phyloP scores from a whole-genome alignment of 257 asterid genomes.

The Plantago major region DNA sequence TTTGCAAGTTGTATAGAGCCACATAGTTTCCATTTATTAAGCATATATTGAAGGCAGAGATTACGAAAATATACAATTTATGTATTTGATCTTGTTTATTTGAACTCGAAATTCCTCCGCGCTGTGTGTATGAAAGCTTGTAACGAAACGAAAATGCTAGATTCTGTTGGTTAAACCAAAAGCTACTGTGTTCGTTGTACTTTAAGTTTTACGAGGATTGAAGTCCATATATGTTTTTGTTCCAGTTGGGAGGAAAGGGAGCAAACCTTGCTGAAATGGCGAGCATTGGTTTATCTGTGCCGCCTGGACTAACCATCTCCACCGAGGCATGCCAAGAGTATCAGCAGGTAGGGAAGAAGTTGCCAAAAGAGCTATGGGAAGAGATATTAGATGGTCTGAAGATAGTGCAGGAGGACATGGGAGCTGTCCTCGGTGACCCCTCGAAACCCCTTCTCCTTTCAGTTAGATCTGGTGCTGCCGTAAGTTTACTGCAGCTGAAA shows the following conservation, averaged over 20 bases:
- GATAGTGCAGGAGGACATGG: slow-evolving; percentile 72
- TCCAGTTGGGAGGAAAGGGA: slow-evolving; percentile 91
- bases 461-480: slow-evolving; percentile 93
- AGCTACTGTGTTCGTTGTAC: too few relatives aligned
- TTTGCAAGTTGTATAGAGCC: too few relatives aligned
- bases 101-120: too few relatives aligned
- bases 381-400: slow-evolving; percentile 70
- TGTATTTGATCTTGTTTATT: too few relatives aligned
- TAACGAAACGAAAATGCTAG: too few relatives aligned
- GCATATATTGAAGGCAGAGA: too few relatives aligned
- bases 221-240: neutral
- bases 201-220: neutral
- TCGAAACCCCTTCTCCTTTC: slow-evolving; percentile 84
- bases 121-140: too few relatives aligned
- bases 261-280: slow-evolving; percentile 99
- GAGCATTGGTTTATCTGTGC: slow-evolving; percentile 88
- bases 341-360: slow-evolving; percentile 62
- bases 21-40: too few relatives aligned
- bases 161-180: too few relatives aligned
- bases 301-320: slow-evolving; percentile 93
- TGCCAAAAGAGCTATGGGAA: slow-evolving; percentile 75
- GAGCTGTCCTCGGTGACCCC: slow-evolving; percentile 83
- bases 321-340: slow-evolving; percentile 95
- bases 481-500: slow-evolving; percentile 23
- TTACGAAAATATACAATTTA: too few relatives aligned